Conservation (phyloP, 2,329 filamentous ascomycete species). For the Fusarium sp. region DNA sequence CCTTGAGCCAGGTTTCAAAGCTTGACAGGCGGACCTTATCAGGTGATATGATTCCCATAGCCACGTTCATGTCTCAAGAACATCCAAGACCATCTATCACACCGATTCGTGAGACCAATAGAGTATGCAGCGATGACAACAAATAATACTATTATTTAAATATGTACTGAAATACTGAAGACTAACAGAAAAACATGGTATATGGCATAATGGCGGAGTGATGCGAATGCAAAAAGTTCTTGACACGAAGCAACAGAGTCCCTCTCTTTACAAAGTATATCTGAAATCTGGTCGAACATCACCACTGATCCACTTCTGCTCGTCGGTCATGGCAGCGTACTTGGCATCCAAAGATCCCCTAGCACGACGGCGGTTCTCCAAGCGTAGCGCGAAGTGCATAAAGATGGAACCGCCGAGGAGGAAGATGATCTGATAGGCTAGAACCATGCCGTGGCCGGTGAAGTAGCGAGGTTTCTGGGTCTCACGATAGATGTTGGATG, state of each 20-base stretch:
- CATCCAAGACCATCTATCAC: not conserved
- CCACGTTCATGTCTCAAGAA: not conserved
- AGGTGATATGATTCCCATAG: not conserved
- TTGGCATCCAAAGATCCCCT: conserved; percentile 67
- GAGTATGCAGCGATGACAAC: too few species aligned
- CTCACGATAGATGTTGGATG: conserved; percentile 71
- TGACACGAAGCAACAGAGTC: fast-evolving
- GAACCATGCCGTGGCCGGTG: conserved; percentile 70
- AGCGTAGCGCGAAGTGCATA: conserved; percentile 68
- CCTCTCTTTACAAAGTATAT: conserved; percentile 47
- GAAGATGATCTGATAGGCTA: conserved; percentile 73
- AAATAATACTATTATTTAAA: not conserved
- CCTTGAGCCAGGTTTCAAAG: not conserved
- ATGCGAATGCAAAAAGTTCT: fast-evolving
- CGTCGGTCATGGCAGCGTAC: conserved; percentile 65
- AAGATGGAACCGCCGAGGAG: conserved; percentile 72
- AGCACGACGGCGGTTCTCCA: conserved; percentile 69
- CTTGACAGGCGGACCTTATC: not conserved
- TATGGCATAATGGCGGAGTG: not conserved
- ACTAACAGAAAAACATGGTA: not conserved
- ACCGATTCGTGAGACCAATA: fast-evolving
- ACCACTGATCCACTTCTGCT: conserved; percentile 68
- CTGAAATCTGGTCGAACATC: conserved; percentile 60
- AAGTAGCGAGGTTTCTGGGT: conserved; percentile 48
- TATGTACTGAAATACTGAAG: not conserved